Evolutionary conservation across 352 stramenopile genomes (phyloP).

Genomic region (Pythium sukuiense): DNA sequence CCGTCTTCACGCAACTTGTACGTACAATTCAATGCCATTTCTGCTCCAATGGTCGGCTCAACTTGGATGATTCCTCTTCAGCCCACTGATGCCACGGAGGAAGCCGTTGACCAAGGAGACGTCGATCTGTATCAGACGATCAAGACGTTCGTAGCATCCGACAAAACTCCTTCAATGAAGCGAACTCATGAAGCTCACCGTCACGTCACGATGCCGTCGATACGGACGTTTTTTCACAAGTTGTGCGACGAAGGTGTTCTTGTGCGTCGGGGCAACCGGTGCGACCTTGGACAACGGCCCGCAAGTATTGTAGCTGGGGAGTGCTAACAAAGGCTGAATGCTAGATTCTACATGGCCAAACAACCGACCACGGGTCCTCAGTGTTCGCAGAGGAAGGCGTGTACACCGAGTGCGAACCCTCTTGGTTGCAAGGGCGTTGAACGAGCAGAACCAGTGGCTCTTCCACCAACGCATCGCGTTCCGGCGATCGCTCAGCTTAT

Average conservation of each 20-base stretch:
- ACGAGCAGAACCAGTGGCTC: too few relatives aligned
- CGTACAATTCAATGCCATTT: neutral
- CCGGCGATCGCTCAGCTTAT: neutral
- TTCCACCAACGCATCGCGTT: too few relatives aligned
- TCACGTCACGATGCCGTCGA: neutral
- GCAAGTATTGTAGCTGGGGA: neutral
- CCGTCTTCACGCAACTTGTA: slow-evolving; percentile 20
- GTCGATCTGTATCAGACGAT: slow-evolving; percentile 22
- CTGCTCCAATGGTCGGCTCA: too few relatives aligned
- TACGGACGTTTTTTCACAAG: slow-evolving; percentile 20
- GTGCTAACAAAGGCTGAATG: neutral
- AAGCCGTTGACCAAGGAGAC: neutral
- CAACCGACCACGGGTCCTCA: neutral
- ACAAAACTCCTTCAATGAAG: slow-evolving; percentile 21
- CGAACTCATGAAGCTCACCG: slow-evolving; percentile 3
- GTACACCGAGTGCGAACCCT: too few relatives aligned
- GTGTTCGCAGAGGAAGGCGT: too few relatives aligned
- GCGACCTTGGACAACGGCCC: neutral
- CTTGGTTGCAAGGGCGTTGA: too few relatives aligned
- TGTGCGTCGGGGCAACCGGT: slow-evolving; percentile 19
- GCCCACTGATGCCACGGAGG: neutral
- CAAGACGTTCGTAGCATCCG: slow-evolving; percentile 21
- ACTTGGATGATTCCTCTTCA: neutral
- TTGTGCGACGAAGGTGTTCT: slow-evolving; percentile 27
- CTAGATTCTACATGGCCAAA: neutral